These are phyloP conservation scores for Clarkia xantiana DNA, from an alignment of 345 rosid species.

Conservation along the genomic window DNA sequence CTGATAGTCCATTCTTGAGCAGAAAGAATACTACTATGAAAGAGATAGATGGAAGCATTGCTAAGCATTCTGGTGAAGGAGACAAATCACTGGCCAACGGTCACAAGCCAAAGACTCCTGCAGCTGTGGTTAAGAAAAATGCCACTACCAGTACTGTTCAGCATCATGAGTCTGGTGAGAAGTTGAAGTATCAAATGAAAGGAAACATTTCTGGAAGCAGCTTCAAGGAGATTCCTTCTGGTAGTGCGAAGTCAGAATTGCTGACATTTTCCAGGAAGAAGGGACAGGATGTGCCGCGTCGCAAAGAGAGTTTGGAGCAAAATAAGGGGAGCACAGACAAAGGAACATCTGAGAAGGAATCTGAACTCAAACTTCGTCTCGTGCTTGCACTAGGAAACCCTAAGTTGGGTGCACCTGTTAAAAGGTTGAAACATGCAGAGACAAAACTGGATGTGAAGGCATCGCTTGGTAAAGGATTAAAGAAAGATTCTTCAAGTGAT, in stretches of 20 bases:
- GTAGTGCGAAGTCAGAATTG: conserved; percentile 20
- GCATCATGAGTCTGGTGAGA: conserved; percentile 19
- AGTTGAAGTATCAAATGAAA: conserved; percentile 24
- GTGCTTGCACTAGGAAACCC: conserved; percentile 30
- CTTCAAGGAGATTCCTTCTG: conserved; percentile 12
- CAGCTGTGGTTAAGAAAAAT: conserved; percentile 19
- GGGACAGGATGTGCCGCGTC: conserved; percentile 12
- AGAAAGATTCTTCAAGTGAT: conserved; percentile 8
- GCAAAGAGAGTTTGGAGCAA: conserved; percentile 18
- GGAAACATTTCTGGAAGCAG: conserved; percentile 16
- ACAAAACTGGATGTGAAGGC: conserved; percentile 16
- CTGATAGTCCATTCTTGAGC: conserved; percentile 20
- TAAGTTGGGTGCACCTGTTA: conserved; percentile 14
- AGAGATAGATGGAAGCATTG: conserved; percentile 8
- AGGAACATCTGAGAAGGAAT: conserved; percentile 7
- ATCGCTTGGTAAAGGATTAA: conserved; percentile 13
- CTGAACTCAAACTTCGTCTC: conserved; percentile 4
- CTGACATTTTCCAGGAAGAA: conserved; percentile 19
- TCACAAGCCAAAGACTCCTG: conserved; percentile 16
- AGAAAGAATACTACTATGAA: conserved; percentile 25
- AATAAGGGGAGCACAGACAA: conserved; percentile 15
- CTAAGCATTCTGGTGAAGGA: conserved; percentile 20
- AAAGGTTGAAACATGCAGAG: conserved; percentile 34
- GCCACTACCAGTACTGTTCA: conserved; percentile 11
- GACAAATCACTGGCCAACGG: conserved; percentile 24